These are phyloP conservation scores for Backusella psychrophila DNA, from an alignment of 192 early-diverging fungal genomes.

Conservation along the genomic window DNA sequence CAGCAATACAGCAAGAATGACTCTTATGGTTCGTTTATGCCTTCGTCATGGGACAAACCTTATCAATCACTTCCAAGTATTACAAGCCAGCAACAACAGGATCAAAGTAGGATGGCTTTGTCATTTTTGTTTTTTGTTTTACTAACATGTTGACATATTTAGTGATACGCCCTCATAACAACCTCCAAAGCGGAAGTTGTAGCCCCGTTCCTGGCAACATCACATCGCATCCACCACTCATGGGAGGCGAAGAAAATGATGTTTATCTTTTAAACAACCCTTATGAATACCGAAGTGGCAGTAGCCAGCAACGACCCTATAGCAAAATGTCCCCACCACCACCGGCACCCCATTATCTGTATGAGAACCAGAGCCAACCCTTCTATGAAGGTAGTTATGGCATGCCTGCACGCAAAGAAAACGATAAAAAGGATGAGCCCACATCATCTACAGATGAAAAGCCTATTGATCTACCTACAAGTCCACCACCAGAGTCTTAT, in stretches of 20 bases:
- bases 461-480: conserved; percentile 6
- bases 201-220: conserved; percentile 21
- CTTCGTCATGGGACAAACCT: conserved; percentile 19
- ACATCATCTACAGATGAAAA: neutral
- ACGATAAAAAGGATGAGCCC: neutral
- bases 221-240: neutral
- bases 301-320: neutral
- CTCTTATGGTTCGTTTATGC: conserved; percentile 1
- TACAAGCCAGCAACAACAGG: conserved; percentile 1
- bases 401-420: neutral
- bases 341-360: neutral
- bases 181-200: conserved; percentile 22
- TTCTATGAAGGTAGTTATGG: neutral
- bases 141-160: neutral
- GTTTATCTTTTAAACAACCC: conserved; percentile 25
- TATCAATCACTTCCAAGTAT: conserved; percentile 23
- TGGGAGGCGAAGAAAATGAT: conserved; percentile 14
- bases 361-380: neutral
- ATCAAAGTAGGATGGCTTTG: conserved; percentile 2
- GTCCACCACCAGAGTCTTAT: conserved; percentile 18
- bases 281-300: conserved; percentile 18
- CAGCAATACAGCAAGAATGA: neutral
- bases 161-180: conserved; percentile 9
- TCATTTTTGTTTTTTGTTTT: neutral
- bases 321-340: neutral